Evolutionary conservation across 2,329 filamentous ascomycete genomes (phyloP).

Genomic region (Alternaria sp.): DNA sequence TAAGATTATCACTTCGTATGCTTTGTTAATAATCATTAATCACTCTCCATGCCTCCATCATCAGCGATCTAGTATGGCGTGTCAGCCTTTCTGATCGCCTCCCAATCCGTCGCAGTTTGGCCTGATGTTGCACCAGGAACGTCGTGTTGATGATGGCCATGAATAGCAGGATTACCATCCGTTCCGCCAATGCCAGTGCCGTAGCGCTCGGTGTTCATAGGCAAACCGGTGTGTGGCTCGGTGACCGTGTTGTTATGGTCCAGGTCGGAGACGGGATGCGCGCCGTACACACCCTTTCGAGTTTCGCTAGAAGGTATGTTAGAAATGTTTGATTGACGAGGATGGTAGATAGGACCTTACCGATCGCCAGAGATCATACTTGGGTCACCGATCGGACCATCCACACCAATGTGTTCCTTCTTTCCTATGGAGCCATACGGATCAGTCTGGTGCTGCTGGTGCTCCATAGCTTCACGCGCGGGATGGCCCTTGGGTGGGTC

Average conservation of each 20-base stretch:
- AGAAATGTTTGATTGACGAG: background rate
- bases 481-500: slow-evolving; percentile 52
- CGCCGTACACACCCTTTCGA: slow-evolving; percentile 27
- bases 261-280: slow-evolving; percentile 26
- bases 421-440: slow-evolving; percentile 22
- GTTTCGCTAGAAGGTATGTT: slow-evolving; percentile 25
- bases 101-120: slow-evolving; percentile 24
- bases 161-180: slow-evolving; percentile 45
- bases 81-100: slow-evolving; percentile 39
- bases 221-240: slow-evolving; percentile 53
- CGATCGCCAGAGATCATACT: slow-evolving; percentile 38
- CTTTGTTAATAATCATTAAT: background rate
- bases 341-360: slow-evolving; percentile 29
- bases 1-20: background rate
- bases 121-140: slow-evolving; percentile 11
- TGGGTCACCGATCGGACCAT: slow-evolving; percentile 41
- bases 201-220: slow-evolving; percentile 53
- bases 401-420: slow-evolving; percentile 40
- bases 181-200: slow-evolving; percentile 51
- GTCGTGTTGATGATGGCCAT: slow-evolving; percentile 38
- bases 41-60: background rate
- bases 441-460: slow-evolving; percentile 24
- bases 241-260: slow-evolving; percentile 38
- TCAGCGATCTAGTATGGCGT: slow-evolving; percentile 32
- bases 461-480: slow-evolving; percentile 38